phyloP scores from a whole-genome alignment of 169 alveolate genomes.

The Cryptosporidium felis region DNA sequence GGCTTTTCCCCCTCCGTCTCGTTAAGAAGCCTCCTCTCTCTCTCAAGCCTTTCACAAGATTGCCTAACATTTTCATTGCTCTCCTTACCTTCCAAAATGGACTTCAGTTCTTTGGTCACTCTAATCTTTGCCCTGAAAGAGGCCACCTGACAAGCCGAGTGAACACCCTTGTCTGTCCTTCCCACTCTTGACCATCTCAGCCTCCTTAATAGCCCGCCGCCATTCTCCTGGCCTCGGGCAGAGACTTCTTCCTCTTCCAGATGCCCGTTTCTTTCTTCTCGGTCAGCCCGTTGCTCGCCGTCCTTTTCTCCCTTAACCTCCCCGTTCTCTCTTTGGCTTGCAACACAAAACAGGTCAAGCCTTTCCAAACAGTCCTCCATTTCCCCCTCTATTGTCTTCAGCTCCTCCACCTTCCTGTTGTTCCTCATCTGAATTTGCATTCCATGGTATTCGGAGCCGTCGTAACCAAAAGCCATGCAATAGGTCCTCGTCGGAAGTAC shows the following conservation, averaged over 20 bases:
- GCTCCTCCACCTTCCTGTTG: slow-evolving; percentile 70
- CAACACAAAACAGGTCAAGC: background rate
- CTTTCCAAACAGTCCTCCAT: slow-evolving; percentile 32
- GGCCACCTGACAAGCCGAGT: slow-evolving; percentile 59
- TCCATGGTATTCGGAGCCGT: slow-evolving; percentile 83
- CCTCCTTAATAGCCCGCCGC: slow-evolving; percentile 55
- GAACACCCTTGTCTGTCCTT: slow-evolving; percentile 89
- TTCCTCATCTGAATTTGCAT: slow-evolving; percentile 79
- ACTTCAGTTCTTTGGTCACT: background rate
- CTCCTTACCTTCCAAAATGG: background rate
- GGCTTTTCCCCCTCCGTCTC: background rate
- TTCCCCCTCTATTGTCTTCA: slow-evolving; percentile 47
- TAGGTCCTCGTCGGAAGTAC: slow-evolving; percentile 72
- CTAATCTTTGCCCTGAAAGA: slow-evolving; percentile 62
- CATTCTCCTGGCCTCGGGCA: slow-evolving; percentile 60
- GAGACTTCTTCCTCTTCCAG: slow-evolving; percentile 64
- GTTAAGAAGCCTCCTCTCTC: slow-evolving; percentile 1
- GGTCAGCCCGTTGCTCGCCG: background rate
- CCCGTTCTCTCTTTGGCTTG: background rate
- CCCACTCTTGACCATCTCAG: slow-evolving; percentile 84
- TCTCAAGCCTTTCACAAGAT: background rate
- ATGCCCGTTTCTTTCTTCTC: background rate
- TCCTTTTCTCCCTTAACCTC: background rate
- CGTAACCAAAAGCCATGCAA: slow-evolving; percentile 77
- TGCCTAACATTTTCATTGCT: background rate